Evolutionary conservation across 371 early-diverging fungal genomes (phyloP).

Genomic region (Lichtheimia ramosa): DNA sequence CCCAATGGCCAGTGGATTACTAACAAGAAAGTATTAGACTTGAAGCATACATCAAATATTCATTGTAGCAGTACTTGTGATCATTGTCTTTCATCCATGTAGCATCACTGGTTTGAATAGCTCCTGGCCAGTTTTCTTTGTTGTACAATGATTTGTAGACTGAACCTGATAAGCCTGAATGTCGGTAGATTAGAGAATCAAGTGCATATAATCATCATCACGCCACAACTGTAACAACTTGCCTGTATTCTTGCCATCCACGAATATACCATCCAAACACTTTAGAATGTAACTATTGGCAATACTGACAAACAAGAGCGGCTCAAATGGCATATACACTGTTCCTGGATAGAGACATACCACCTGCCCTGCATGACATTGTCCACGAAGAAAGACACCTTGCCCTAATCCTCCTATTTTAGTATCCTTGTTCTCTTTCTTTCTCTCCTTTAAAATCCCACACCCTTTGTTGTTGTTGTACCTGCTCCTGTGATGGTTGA

Average conservation of each 20-base stretch:
- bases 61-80: conserved; percentile 7
- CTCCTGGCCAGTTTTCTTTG: conserved; percentile 61
- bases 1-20: conserved; percentile 57
- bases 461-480: not conserved
- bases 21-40: conserved; percentile 8
- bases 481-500: conserved; percentile 13
- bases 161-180: conserved; percentile 39
- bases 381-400: conserved; percentile 6
- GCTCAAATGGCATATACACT: conserved; percentile 52
- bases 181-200: not conserved
- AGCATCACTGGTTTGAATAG: conserved; percentile 48
- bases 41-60: not conserved
- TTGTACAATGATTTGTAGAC: conserved; percentile 45
- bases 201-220: not conserved
- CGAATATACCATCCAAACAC: conserved; percentile 55
- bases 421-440: not conserved
- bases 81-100: conserved; percentile 46
- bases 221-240: not conserved
- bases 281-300: conserved; percentile 56
- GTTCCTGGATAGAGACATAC: conserved; percentile 30
- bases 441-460: not conserved
- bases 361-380: conserved; percentile 3
- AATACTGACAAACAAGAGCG: conserved; percentile 52
- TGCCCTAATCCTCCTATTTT: no score
- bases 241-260: conserved; percentile 54